Conservation (phyloP, 257 asterid genomes). For the Leonotis leonurus region DNA sequence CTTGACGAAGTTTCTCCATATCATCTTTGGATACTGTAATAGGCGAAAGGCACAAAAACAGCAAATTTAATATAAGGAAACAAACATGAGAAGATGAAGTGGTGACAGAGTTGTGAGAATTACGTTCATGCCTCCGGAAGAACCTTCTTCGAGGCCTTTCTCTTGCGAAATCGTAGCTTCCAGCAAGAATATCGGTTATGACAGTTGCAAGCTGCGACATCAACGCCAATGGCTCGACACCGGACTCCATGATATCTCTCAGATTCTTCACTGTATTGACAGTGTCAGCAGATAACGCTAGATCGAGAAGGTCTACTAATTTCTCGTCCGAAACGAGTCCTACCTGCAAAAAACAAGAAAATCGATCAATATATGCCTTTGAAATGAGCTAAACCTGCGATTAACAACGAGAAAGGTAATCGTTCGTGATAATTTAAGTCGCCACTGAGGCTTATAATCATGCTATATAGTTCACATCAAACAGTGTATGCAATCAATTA, state of each 20-base stretch:
- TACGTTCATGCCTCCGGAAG: slow-evolving; percentile 60
- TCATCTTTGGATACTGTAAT: slow-evolving; percentile 71
- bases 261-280: slow-evolving; percentile 91
- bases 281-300: slow-evolving; percentile 94
- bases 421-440: too few species aligned
- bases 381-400: too few species aligned
- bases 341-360: slow-evolving; percentile 47
- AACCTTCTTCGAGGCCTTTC: slow-evolving; percentile 72
- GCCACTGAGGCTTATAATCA: too few species aligned
- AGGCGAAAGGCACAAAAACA: background rate
- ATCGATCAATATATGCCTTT: too few species aligned
- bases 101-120: slow-evolving; percentile 28
- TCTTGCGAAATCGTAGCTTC: slow-evolving; percentile 67
- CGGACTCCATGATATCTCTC: slow-evolving; percentile 90
- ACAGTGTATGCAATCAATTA: too few species aligned
- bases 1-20: slow-evolving; percentile 90
- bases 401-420: too few species aligned
- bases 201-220: slow-evolving; percentile 98
- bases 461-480: too few species aligned
- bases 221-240: slow-evolving; percentile 90
- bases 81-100: background rate
- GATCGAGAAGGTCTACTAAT: slow-evolving; percentile 85
- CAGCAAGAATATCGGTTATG: slow-evolving; percentile 94
- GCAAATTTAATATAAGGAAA: background rate
- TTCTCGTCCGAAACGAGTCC: slow-evolving; percentile 96